Base-by-base conservation (phyloP, 1,284 basidiomycete genomes). In the Trametes pubescens region DNA sequence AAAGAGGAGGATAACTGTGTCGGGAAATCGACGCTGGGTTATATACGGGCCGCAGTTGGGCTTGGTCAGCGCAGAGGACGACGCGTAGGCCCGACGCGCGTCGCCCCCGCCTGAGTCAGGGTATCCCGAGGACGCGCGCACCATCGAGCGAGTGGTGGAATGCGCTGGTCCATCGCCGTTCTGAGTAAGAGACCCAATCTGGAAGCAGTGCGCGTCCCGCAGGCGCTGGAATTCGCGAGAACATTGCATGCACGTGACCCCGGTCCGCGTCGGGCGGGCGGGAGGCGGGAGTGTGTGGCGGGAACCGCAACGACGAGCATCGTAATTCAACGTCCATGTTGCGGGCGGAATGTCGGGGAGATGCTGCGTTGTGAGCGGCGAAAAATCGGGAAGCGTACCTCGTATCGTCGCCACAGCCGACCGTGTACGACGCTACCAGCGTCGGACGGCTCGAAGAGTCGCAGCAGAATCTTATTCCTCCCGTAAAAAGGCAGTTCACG, bases 61-160 rank as follows among this genome's bases (percentile, higher is more conserved):
- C 52, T 64, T 65, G 49, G 43, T 65, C 62, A 68, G 64, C 61
- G 37, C 18, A 7, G n/a, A 48, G 35, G 32, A 38, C 48, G 57
- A 65, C 67, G 61, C 62, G 64, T 64, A 44, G 32, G 9, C 58
- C 58, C 64, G 64, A 68, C 62, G 64, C 67, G 67, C 61, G 61
- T 68, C 64, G 26, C 4, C 21, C 32, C 24, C 14, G 22, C 47
- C 48, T 68, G 66, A 68, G 64, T 68, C 66, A 68, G 61, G 21
- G 58, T 34, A 43, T 38, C 53, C 44, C 51, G 59, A 51, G 46
- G n/a, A 26, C 56, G 51, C 54, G 26, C 37, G 57, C 44, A 44
- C 11, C 51, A 38, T 47, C 57, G 38, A 46, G 64, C 13, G 26
- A 24, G 52, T 62, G 43, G 64, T 61, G n/a, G 64, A 65, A 65